These are phyloP conservation scores for Annulohypoxylon stygium DNA, from an alignment of 495 filamentous ascomycete species.

Conservation along the genomic window DNA sequence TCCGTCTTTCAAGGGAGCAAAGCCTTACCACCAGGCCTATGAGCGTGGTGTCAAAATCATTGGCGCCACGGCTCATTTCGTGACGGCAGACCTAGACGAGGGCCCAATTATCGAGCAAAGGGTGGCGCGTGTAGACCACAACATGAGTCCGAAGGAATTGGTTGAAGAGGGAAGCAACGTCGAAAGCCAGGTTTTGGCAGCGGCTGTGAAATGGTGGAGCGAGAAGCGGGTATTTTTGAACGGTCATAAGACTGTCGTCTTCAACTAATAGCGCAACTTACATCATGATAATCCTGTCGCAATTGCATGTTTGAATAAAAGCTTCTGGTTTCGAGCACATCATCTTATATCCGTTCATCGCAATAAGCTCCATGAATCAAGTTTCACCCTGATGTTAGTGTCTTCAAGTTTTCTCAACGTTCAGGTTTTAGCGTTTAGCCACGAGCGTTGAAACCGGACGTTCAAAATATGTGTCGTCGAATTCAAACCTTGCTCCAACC, in stretches of 20 bases:
- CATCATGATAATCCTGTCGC: background rate
- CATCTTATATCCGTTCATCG: background rate
- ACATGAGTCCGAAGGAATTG: conserved; percentile 76
- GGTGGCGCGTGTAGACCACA: conserved; percentile 75
- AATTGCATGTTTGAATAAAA: conserved; percentile 10
- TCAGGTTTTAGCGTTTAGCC: background rate
- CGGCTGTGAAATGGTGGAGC: conserved; percentile 79
- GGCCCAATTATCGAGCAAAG: conserved; percentile 85
- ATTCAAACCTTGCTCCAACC: background rate
- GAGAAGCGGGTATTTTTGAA: conserved; percentile 79
- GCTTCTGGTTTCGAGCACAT: background rate
- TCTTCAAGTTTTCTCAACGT: background rate
- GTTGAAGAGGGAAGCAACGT: conserved; percentile 80
- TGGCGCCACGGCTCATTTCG: conserved; percentile 81
- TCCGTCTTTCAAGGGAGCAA: conserved; percentile 83
- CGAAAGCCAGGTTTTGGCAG: conserved; percentile 78
- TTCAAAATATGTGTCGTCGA: background rate
- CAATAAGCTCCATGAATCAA: background rate
- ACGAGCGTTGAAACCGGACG: background rate
- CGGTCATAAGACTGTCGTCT: conserved; percentile 79
- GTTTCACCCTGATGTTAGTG: background rate
- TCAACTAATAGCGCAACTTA: conserved; percentile 54
- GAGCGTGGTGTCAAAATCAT: conserved; percentile 85
- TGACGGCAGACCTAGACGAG: conserved; percentile 81
- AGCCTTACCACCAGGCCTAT: conserved; percentile 84